A percentile compares a stretch with the other conserved stretches of the same genome.
These are phyloP conservation scores for Microdochium nivale DNA, from an alignment of 2,329 filamentous ascomycete species.

Conservation along the genomic window DNA sequence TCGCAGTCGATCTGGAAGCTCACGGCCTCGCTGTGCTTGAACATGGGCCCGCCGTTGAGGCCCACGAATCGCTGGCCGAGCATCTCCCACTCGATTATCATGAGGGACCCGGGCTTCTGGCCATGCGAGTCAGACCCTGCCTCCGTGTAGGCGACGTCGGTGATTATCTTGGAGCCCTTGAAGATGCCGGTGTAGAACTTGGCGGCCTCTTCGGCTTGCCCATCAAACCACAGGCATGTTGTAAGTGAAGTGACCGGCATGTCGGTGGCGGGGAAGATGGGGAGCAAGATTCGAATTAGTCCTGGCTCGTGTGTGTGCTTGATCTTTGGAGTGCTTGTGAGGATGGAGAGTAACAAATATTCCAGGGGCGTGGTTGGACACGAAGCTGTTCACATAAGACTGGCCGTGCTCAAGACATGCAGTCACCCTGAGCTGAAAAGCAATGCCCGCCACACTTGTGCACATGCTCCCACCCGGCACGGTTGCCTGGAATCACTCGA, in stretches of 20 bases:
- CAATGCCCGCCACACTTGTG: too few species aligned
- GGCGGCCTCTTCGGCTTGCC: slow-evolving; percentile 30
- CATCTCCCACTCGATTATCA: slow-evolving; percentile 29
- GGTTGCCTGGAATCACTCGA: too few species aligned
- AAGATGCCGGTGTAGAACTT: slow-evolving; percentile 32
- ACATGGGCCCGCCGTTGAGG: slow-evolving; percentile 33
- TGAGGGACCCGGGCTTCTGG: slow-evolving; percentile 19
- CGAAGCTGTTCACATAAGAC: too few species aligned
- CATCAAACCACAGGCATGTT: slow-evolving; percentile 31
- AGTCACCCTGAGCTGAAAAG: too few species aligned
- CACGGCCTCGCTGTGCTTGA: slow-evolving; percentile 29
- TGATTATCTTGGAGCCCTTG: slow-evolving; percentile 24
- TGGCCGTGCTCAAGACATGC: too few species aligned
- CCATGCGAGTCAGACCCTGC: background rate
- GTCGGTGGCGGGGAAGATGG: too few species aligned
- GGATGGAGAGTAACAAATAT: too few species aligned
- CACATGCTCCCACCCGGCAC: too few species aligned
- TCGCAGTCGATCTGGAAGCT: slow-evolving; percentile 35
- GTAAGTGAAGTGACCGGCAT: slow-evolving; percentile 8
- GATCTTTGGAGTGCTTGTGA: too few species aligned
- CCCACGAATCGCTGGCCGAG: slow-evolving; percentile 28
- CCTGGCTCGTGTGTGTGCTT: too few species aligned
- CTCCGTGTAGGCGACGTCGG: slow-evolving; percentile 19
- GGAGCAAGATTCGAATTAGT: too few species aligned
- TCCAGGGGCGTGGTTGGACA: too few species aligned